Conservation (phyloP, 2,329 filamentous ascomycete genomes). For the Trichoderma gracile region DNA sequence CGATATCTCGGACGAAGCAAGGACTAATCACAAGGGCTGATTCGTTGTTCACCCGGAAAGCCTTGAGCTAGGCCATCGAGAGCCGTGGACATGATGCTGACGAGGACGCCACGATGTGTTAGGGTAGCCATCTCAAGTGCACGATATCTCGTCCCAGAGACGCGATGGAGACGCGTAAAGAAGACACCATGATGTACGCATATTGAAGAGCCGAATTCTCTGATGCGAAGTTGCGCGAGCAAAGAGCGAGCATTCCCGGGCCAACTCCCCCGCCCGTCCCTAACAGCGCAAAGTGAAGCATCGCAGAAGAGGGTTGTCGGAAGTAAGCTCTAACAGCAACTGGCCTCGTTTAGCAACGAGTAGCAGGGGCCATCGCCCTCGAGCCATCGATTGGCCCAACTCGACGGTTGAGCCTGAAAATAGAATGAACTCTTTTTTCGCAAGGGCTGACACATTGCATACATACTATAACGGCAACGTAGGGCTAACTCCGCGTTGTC, state of each 20-base stretch:
- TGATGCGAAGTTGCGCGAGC: accelerated
- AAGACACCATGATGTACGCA: accelerated
- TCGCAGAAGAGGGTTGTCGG: background rate
- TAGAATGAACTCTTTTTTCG: background rate
- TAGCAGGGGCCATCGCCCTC: background rate
- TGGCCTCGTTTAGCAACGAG: background rate
- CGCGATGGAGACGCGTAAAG: accelerated
- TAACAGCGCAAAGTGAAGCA: background rate
- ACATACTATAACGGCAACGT: no score
- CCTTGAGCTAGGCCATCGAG: background rate
- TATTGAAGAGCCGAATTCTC: background rate
- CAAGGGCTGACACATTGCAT: conserved; percentile 15
- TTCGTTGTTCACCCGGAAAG: background rate
- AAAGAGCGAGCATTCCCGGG: conserved; percentile 15
- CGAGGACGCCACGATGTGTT: background rate
- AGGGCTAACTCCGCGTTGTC: no score
- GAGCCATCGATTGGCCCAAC: conserved; percentile 1
- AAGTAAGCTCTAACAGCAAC: conserved; percentile 11
- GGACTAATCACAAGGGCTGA: background rate
- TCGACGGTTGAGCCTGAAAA: conserved; percentile 2
- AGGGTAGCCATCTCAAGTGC: background rate
- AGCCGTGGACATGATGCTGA: background rate
- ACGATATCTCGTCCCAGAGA: background rate
- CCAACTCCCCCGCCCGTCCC: background rate
- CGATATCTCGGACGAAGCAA: background rate